A percentile compares a stretch with the other conserved stretches of the same genome.
phyloP scores from a whole-genome alignment of 2,329 filamentous ascomycete species.

The Mariannaea elegans region DNA sequence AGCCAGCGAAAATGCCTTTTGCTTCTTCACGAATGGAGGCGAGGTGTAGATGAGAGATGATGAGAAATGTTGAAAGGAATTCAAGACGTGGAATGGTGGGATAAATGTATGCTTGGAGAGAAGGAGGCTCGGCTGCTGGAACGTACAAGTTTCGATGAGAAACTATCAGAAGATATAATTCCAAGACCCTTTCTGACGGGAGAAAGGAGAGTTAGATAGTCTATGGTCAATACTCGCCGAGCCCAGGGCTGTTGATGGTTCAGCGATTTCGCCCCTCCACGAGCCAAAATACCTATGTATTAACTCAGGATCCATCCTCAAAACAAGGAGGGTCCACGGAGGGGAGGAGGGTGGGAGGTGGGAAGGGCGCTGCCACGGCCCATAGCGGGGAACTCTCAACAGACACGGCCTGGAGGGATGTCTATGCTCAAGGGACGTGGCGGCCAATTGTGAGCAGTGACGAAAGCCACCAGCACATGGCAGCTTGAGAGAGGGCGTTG shows the following conservation, averaged over 20 bases:
- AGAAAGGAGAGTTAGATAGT: slow-evolving; percentile 36
- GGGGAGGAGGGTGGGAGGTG: slow-evolving; percentile 28
- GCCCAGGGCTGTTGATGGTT: slow-evolving; percentile 40
- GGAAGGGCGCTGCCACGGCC: slow-evolving; percentile 33
- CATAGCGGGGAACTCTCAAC: slow-evolving; percentile 38
- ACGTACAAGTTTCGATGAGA: slow-evolving; percentile 47
- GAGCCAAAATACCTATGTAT: slow-evolving; percentile 38
- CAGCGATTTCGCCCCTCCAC: slow-evolving; percentile 36
- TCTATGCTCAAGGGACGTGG: slow-evolving; percentile 36
- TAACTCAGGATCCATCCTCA: slow-evolving; percentile 45
- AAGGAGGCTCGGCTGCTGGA: slow-evolving; percentile 48
- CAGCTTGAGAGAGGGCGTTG: slow-evolving; percentile 48
- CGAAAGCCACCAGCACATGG: slow-evolving; percentile 47
- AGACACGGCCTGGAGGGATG: slow-evolving; percentile 40
- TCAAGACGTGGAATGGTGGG: slow-evolving; percentile 54
- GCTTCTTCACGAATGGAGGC: slow-evolving; percentile 42
- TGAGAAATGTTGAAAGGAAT: slow-evolving; percentile 57
- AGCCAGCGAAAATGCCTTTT: slow-evolving; percentile 40
- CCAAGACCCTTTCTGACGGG: slow-evolving; percentile 45
- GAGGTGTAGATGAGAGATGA: slow-evolving; percentile 47
- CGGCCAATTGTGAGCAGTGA: slow-evolving; percentile 41
- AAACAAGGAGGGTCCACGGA: slow-evolving; percentile 32
- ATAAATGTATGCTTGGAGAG: slow-evolving; percentile 51
- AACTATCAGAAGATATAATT: slow-evolving; percentile 48
- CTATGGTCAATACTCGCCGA: slow-evolving; percentile 46